A percentile compares a stretch with the other conserved stretches of the same genome.
phyloP scores from a whole-genome alignment of 371 early-diverging fungal species.

The Coemansia sp. region DNA sequence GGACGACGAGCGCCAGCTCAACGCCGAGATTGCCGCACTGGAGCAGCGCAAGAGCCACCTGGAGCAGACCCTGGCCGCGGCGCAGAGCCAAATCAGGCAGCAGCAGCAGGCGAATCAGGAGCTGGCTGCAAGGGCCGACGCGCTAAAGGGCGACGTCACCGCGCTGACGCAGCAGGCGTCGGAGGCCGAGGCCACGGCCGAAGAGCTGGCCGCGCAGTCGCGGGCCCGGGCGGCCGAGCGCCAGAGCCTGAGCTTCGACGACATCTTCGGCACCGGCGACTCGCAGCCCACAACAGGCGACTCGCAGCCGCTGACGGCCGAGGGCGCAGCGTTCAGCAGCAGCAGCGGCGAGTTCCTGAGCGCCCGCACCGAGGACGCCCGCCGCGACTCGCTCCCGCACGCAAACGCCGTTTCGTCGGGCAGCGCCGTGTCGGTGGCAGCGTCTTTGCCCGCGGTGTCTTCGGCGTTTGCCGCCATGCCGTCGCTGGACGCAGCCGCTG shows the following conservation, averaged over 20 bases:
- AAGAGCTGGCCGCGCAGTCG: slow-evolving; percentile 1
- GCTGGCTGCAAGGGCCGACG: slow-evolving; percentile 6
- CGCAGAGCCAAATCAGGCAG: slow-evolving; percentile 29
- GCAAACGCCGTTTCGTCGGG: slow-evolving; percentile 8
- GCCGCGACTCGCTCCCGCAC: slow-evolving; percentile 14
- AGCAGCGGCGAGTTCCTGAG: slow-evolving; percentile 7
- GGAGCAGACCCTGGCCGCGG: slow-evolving; percentile 18
- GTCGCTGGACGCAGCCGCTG: slow-evolving; percentile 1
- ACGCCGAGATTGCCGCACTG: slow-evolving; percentile 51
- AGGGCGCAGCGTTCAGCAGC: slow-evolving; percentile 12
- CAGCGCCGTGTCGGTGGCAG: neutral
- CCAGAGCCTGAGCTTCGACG: slow-evolving; percentile 45
- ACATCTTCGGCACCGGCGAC: slow-evolving; percentile 42
- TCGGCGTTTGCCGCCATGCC: slow-evolving; percentile 23
- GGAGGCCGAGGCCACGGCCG: slow-evolving; percentile 3
- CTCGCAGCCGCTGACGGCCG: slow-evolving; percentile 16
- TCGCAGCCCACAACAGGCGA: too few relatives aligned
- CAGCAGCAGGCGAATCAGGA: slow-evolving; percentile 24
- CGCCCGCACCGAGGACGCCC: neutral
- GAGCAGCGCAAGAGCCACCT: slow-evolving; percentile 37
- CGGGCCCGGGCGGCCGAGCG: neutral
- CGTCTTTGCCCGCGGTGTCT: slow-evolving; percentile 4
- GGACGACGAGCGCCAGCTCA: slow-evolving; percentile 52
- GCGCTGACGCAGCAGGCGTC: slow-evolving; percentile 17
- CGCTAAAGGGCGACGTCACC: slow-evolving; percentile 13